Base-by-base conservation (phyloP, 371 early-diverging fungal genomes). In the Rhizopus arrhizus region DNA sequence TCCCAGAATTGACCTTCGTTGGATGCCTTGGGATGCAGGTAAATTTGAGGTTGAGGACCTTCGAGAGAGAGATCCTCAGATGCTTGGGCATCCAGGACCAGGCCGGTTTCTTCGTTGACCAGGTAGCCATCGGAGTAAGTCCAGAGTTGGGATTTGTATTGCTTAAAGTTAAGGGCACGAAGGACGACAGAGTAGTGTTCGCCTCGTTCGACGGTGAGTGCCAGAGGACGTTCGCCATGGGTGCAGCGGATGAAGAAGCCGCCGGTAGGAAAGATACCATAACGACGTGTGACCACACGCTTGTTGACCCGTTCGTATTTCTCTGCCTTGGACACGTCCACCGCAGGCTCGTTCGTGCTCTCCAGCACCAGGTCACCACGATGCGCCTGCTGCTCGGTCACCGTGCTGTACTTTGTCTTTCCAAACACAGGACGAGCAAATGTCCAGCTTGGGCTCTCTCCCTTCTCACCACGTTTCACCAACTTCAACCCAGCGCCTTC, bases 101-200 rank as follows among this genome's bases (percentile, higher is more conserved):
- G 66, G 22, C 83, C 83, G 46, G 81, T 84, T 48, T 80, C 70
- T 49, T 69, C 78, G 57, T 84, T 84, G 58, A 82, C 72, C 66
- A 84, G 59, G 61, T 81, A 72, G 13, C 81, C 79, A 38, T 82
- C 70, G 35, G 70, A 58, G 48, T 73, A 77, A 6, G 68, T 64
- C 85, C 85, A 84, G 46, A 81, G 69, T 59, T 84, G 83, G 71
- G 69, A 74, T 45, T 64, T 76, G 53, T 76, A 73, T 4, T 66
- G 68, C 59, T 72, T 74, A 47, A 70, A 76, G 53, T 74, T 73
- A 31, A 79, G 47, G 16, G 73, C 54, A 15, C 74, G 74, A 11
- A 74, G 55, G 2, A 66, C 63, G 2, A 79, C 56, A 13, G 46
- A 22, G 10, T 31, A 47, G 12, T 38, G 4, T 48, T 69, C 70